Evolutionary conservation across 2,329 filamentous ascomycete genomes (phyloP).

Genomic region (Penicillium sclerotiorum): DNA sequence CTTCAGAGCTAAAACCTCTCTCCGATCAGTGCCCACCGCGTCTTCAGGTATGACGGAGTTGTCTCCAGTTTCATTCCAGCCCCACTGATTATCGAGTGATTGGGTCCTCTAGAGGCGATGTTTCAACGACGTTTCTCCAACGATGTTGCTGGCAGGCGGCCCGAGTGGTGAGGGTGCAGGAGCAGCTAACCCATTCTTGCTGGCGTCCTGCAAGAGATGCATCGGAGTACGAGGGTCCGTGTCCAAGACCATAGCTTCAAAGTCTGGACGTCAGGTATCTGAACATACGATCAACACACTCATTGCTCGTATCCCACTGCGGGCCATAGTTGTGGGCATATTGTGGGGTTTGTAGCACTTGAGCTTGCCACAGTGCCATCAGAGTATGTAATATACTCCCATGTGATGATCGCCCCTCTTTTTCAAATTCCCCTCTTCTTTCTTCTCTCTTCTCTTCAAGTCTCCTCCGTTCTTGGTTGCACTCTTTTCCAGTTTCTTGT

Average conservation of each 20-base stretch:
- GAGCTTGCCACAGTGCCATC: slow-evolving; percentile 10
- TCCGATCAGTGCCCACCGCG: not conserved
- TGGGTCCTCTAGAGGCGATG: too few species aligned
- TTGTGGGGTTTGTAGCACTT: not conserved
- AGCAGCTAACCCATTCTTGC: not conserved
- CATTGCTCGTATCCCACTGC: not conserved
- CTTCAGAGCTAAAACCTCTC: not conserved
- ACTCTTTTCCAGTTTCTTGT: not conserved
- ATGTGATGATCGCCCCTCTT: slow-evolving; percentile 22
- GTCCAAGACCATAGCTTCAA: not conserved
- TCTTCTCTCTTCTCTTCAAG: slow-evolving; percentile 4
- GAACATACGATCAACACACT: not conserved
- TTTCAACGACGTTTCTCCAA: too few species aligned
- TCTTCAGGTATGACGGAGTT: not conserved
- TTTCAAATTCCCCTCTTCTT: slow-evolving; percentile 13
- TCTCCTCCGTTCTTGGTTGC: slow-evolving; percentile 1
- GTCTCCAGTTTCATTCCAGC: not conserved
- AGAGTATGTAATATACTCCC: slow-evolving; percentile 5
- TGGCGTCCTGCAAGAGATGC: not conserved
- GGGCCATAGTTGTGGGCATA: not conserved
- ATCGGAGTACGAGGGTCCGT: not conserved
- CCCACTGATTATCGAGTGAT: not conserved
- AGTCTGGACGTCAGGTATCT: not conserved
- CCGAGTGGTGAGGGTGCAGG: not conserved
- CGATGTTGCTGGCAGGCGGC: too few species aligned